A percentile compares a stretch with the other conserved stretches of the same genome.
These are phyloP conservation scores for Kwoniella sp. DNA, from an alignment of 768 basidiomycete genomes.

Conservation along the genomic window DNA sequence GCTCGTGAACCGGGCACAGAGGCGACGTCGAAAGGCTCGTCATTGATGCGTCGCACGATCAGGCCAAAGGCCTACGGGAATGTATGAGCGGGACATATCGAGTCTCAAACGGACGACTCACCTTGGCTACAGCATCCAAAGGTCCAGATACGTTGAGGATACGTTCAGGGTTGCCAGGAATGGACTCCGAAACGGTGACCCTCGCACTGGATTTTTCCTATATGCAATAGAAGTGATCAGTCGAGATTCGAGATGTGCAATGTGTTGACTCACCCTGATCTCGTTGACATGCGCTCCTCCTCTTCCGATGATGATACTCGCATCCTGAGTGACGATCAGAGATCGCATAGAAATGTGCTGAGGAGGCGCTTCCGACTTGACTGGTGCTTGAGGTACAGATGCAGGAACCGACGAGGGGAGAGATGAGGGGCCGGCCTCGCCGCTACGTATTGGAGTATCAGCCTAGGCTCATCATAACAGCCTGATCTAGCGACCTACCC, in stretches of 20 bases:
- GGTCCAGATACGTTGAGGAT: constrained; percentile 95
- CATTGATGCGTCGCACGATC: constrained; percentile 96
- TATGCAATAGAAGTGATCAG: not conserved
- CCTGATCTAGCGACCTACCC: constrained; percentile 20
- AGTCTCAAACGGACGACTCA: constrained; percentile 47
- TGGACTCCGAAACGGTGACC: constrained; percentile 96
- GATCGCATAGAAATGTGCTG: constrained; percentile 86
- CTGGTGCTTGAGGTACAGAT: constrained; percentile 31
- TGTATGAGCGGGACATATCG: not conserved
- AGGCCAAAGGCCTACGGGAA: constrained; percentile 82
- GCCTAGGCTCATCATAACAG: not conserved
- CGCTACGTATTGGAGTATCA: not conserved
- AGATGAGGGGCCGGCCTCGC: constrained; percentile 24
- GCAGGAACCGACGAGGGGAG: constrained; percentile 12
- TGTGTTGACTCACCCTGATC: constrained; percentile 64
- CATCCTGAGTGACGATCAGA: constrained; percentile 97
- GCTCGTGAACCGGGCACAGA: constrained; percentile 97
- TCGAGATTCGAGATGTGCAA: not conserved
- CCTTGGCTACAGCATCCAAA: constrained; percentile 98
- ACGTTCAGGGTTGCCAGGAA: constrained; percentile 97
- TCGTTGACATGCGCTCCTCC: constrained; percentile 95
- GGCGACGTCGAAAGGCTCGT: constrained; percentile 95
- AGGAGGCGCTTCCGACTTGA: constrained; percentile 55
- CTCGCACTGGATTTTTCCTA: constrained; percentile 79
- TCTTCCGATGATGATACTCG: constrained; percentile 97